Conservation (phyloP, 805 yeast genomes). For the Candida ulmi region DNA sequence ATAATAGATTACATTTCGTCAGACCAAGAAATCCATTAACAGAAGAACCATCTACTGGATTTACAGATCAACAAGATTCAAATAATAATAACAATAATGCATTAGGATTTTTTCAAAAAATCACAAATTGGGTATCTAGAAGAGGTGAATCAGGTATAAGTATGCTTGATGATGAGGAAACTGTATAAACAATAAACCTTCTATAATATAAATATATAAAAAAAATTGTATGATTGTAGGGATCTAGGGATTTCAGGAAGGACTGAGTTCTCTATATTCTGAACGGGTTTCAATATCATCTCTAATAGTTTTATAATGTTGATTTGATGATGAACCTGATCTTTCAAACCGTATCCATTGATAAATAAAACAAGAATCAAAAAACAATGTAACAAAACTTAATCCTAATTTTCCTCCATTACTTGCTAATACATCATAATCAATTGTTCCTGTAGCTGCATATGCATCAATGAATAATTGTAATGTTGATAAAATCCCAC, state of each 20-base stretch:
- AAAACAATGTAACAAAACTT: constrained; percentile 31
- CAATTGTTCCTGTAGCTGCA: constrained; percentile 21
- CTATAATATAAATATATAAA: too few species aligned
- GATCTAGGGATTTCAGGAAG: too few species aligned
- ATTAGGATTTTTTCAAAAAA: not conserved
- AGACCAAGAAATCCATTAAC: not conserved
- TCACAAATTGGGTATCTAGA: not conserved
- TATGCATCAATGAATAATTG: constrained; percentile 23
- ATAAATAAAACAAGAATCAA: constrained; percentile 31
- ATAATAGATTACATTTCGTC: not conserved
- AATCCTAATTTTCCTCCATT: constrained; percentile 36
- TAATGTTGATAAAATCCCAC: constrained; percentile 25
- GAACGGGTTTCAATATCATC: not conserved
- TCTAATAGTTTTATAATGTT: not conserved
- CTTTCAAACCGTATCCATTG: constrained; percentile 28
- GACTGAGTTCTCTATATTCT: not conserved
- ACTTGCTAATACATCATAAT: constrained; percentile 20
- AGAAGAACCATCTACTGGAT: not conserved
- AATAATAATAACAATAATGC: not conserved
- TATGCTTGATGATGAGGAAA: not conserved
- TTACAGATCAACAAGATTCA: not conserved
- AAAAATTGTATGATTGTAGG: too few species aligned
- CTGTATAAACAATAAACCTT: not conserved
- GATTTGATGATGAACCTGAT: too few species aligned
- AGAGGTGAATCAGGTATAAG: not conserved